Percentiles rank a stretch among this genome's conserved stretches.
Conservation (phyloP, 129 eudicot genomes). For the Rutidosis leptorrhynchoides region DNA sequence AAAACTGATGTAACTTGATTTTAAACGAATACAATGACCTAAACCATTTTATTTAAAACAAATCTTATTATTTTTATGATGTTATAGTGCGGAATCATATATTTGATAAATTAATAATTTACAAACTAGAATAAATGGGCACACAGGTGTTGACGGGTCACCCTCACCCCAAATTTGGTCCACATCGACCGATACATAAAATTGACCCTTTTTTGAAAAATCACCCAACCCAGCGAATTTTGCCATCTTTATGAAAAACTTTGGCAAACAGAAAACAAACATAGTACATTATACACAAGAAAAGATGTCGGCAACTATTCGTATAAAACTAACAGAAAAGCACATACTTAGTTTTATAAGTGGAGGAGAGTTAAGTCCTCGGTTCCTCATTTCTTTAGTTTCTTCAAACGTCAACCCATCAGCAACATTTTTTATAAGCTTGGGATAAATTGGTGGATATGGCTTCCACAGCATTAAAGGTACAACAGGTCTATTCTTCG, state of each 20-base stretch:
- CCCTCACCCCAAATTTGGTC: not conserved
- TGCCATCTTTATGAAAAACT: not conserved
- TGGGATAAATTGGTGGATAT: conserved; percentile 82
- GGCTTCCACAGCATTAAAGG: conserved; percentile 99
- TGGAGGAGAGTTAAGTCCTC: conserved; percentile 69
- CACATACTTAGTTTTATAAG: conserved; percentile 71
- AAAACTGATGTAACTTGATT: not conserved
- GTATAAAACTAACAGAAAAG: not conserved
- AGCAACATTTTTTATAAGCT: conserved; percentile 86
- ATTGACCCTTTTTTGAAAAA: not conserved
- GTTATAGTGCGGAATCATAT: not conserved
- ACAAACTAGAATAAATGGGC: not conserved
- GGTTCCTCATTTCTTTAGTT: conserved; percentile 78
- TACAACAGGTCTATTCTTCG: conserved; percentile 48
- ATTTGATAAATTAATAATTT: not conserved
- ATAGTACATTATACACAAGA: not conserved
- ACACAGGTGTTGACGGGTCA: not conserved
- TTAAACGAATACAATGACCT: not conserved
- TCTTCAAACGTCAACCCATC: conserved; percentile 90
- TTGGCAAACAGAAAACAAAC: not conserved
- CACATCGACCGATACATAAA: not conserved
- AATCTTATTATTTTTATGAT: not conserved
- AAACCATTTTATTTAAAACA: not conserved
- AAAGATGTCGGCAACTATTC: not conserved
- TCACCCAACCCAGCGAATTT: not conserved